phyloP scores from a whole-genome alignment of 768 basidiomycete species.

The Leccinum variicolor region DNA sequence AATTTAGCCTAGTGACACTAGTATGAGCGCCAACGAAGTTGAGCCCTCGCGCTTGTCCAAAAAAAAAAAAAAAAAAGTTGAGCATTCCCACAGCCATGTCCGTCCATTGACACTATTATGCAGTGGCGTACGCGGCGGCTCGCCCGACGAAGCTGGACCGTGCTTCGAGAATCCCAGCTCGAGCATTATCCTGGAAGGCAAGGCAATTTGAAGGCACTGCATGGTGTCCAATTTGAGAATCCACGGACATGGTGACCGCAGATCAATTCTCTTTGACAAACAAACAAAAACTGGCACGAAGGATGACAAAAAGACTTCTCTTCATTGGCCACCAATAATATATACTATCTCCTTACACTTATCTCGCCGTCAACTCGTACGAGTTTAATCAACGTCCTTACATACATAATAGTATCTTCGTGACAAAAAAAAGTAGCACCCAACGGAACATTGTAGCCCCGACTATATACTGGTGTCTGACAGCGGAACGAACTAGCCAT shows the following conservation, averaged over 20 bases:
- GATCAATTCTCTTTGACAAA: background rate
- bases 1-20: background rate
- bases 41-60: too few species aligned
- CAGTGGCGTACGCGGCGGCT: conserved; percentile 9
- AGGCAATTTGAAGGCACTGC: background rate
- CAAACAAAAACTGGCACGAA: background rate
- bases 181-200: background rate
- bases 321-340: background rate
- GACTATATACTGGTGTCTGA: conserved; percentile 34
- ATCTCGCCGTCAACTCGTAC: background rate
- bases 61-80: too few species aligned
- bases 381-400: conserved; percentile 1
- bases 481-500: conserved; percentile 69
- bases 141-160: background rate
- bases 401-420: background rate
- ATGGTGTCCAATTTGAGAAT: background rate
- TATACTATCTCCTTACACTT: background rate
- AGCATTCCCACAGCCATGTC: background rate
- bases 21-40: background rate
- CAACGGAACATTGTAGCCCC: too few species aligned
- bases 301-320: background rate
- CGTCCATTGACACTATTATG: conserved; percentile 3
- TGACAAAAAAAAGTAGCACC: background rate
- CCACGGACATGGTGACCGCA: background rate
- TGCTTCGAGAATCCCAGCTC: conserved; percentile 4